These are phyloP conservation scores for Kalmusia sp. DNA, from an alignment of 2,329 filamentous ascomycete species.

Conservation along the genomic window DNA sequence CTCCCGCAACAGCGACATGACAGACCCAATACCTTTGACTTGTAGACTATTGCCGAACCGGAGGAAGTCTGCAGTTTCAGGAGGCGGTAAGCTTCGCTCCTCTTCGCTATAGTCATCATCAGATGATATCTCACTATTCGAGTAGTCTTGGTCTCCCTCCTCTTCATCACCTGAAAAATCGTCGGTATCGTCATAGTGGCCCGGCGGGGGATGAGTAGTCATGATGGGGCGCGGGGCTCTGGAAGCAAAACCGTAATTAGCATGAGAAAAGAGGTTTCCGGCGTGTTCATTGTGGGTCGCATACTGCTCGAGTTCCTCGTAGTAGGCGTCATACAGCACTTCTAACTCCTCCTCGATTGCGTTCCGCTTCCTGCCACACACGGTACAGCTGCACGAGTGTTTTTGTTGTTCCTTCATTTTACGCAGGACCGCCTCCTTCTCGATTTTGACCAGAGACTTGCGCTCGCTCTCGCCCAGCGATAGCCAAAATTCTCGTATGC, in stretches of 20 bases:
- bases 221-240: constrained; percentile 66
- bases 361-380: constrained; percentile 93
- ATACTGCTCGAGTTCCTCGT: constrained; percentile 96
- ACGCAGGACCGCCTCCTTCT: constrained; percentile 95
- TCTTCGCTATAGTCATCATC: constrained; percentile 73
- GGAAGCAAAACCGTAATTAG: constrained; percentile 63
- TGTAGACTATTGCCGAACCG: constrained; percentile 97
- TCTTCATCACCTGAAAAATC: constrained; percentile 64
- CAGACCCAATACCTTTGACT: constrained; percentile 72
- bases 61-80: constrained; percentile 84
- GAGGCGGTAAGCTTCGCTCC: constrained; percentile 69
- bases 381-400: constrained; percentile 96
- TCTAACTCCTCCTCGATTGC: constrained; percentile 98
- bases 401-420: constrained; percentile 99
- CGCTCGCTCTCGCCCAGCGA: constrained; percentile 92
- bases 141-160: constrained; percentile 60
- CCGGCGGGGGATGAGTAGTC: constrained; percentile 71
- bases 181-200: constrained; percentile 62
- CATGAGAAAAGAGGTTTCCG: constrained; percentile 72
- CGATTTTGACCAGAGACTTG: constrained; percentile 94
- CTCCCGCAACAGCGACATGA: constrained; percentile 13
- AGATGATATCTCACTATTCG: constrained; percentile 65
- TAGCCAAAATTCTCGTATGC: constrained; percentile 98
- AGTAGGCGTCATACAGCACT: constrained; percentile 97
- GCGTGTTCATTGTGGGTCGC: constrained; percentile 82